Conservation (phyloP, 192 early-diverging fungal genomes). For the Linnemannia exigua region DNA sequence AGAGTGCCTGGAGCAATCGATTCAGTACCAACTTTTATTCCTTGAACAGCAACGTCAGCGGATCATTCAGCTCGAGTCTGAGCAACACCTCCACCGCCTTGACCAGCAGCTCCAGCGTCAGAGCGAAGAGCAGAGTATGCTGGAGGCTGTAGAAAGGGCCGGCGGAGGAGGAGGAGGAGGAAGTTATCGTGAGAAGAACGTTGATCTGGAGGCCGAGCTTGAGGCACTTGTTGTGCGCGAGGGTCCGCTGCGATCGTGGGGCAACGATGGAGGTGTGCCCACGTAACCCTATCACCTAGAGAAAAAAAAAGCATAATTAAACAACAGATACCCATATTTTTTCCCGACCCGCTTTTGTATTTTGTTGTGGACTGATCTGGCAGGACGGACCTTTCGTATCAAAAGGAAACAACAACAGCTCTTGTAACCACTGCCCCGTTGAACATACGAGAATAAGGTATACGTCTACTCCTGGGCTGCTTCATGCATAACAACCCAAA, state of each 20-base stretch:
- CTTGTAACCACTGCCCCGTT: no score
- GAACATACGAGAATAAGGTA: no score
- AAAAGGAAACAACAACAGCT: no score
- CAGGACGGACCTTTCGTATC: no score
- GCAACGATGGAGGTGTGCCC: not conserved
- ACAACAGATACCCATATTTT: no score
- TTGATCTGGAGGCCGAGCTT: constrained; percentile 12
- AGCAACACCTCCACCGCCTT: not conserved
- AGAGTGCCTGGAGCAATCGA: constrained; percentile 76
- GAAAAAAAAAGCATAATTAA: not conserved
- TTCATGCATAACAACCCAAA: no score
- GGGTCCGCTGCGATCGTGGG: not conserved
- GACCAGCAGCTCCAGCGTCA: not conserved
- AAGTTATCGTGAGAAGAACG: not conserved
- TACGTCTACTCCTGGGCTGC: no score
- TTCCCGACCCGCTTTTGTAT: no score
- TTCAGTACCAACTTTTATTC: constrained; percentile 17
- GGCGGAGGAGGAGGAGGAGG: not conserved
- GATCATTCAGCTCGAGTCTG: not conserved
- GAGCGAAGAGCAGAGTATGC: constrained; percentile 1
- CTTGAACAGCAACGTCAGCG: not conserved
- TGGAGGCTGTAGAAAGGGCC: not conserved
- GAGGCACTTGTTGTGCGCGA: constrained; percentile 8
- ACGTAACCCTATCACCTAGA: not conserved
- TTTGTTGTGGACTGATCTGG: no score